These are phyloP conservation scores for Sporodiniella umbellata DNA, from an alignment of 371 early-diverging fungal species.

Conservation along the genomic window DNA sequence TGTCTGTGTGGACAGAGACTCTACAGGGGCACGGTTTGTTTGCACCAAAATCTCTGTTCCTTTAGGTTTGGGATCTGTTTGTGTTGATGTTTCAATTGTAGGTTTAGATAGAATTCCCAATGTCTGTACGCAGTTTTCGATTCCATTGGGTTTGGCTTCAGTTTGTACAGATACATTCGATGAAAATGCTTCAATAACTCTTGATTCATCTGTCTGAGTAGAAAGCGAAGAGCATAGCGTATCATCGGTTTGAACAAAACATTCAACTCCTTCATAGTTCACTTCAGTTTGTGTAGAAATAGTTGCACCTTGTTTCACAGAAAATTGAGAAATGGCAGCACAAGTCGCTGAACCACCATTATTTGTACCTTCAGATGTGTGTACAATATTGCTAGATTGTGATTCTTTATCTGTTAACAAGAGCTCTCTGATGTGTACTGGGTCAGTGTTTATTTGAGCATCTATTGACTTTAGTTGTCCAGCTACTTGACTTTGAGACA, in stretches of 20 bases:
- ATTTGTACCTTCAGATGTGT: slow-evolving; percentile 6
- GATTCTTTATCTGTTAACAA: too few relatives aligned
- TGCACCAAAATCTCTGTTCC: slow-evolving; percentile 1
- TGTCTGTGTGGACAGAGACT: slow-evolving; percentile 3
- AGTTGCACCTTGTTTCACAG: neutral
- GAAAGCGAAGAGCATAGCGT: neutral
- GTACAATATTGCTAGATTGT: slow-evolving; percentile 10
- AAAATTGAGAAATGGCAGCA: neutral
- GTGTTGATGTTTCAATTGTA: slow-evolving; percentile 2
- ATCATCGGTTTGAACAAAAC: slow-evolving; percentile 5
- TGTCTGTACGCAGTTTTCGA: slow-evolving; percentile 5
- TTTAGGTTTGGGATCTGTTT: slow-evolving; percentile 6
- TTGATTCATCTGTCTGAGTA: slow-evolving; percentile 4
- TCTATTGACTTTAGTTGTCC: slow-evolving; percentile 13
- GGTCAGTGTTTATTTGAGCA: slow-evolving; percentile 18
- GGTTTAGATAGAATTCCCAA: neutral
- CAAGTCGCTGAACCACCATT: slow-evolving; percentile 4
- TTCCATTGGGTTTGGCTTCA: slow-evolving; percentile 1
- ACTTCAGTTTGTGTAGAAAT: slow-evolving; percentile 11
- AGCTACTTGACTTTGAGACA: slow-evolving; percentile 20
- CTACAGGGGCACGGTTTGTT: neutral
- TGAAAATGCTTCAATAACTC: neutral
- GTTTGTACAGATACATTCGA: slow-evolving; percentile 6
- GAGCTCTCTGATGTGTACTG: slow-evolving; percentile 1
- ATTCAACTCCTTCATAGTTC: neutral